phyloP scores from a whole-genome alignment of 2,329 filamentous ascomycete species.

The Xylariomycetidae sp. region DNA sequence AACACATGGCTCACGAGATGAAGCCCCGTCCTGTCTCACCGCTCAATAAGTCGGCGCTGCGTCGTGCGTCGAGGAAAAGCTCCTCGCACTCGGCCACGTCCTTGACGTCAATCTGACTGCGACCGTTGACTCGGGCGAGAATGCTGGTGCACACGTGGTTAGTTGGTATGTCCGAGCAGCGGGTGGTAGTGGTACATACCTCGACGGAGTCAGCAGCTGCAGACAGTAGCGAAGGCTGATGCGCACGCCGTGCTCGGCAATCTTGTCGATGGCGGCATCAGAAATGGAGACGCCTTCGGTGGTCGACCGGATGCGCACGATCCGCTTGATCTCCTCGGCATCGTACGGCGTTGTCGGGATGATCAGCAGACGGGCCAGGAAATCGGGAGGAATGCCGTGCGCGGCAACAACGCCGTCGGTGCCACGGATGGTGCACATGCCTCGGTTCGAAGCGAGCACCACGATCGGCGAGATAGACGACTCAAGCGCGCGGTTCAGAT shows the following conservation, averaged over 20 bases:
- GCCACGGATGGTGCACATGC: constrained; percentile 86
- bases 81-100: constrained; percentile 79
- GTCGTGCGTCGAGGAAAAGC: constrained; percentile 74
- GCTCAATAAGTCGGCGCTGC: constrained; percentile 65
- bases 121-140: constrained; percentile 77
- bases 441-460: constrained; percentile 93
- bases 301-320: constrained; percentile 76
- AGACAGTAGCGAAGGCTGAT: constrained; percentile 90
- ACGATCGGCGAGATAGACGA: constrained; percentile 93
- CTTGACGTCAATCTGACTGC: constrained; percentile 67
- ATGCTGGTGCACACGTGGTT: constrained; percentile 47
- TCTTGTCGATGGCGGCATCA: constrained; percentile 78
- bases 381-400: constrained; percentile 90
- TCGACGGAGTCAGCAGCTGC: constrained; percentile 83
- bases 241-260: constrained; percentile 78
- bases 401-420: constrained; percentile 76
- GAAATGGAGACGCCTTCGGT: constrained; percentile 76
- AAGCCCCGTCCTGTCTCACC: constrained; percentile 59
- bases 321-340: constrained; percentile 83
- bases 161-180: constrained; percentile 2
- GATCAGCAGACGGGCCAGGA: constrained; percentile 89
- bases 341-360: constrained; percentile 90
- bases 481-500: constrained; percentile 96
- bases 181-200: constrained; percentile 36
- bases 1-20: constrained; percentile 43